Base-by-base conservation (phyloP, 257 asterid species). In the Petunia axillaris region DNA sequence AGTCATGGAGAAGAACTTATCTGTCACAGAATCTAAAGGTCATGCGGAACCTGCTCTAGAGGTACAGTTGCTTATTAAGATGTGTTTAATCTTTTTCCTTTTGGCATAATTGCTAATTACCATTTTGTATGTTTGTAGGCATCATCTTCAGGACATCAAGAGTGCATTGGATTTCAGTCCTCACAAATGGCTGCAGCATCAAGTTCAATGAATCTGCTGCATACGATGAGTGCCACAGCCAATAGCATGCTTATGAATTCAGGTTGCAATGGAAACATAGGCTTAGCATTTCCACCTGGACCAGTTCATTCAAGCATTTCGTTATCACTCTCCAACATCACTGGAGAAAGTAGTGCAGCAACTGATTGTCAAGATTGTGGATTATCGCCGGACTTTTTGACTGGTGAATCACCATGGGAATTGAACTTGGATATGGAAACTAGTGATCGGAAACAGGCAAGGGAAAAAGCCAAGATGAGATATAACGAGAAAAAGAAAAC, bases 401-500 rank as follows among this genome's bases (percentile, higher is more conserved):
- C 87, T 0, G 81, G 88, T 6, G 93, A 93, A 81, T 90, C 88
- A 6, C 89, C 88, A 3, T 91, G 97, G 95, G 93, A 93, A 14
- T 82, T 91, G 1, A 86, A 81, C 68, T 83, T 87, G 16, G 91
- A 93, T 66, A 44, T 87, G 39, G 91, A 93, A 71, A 57, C 82
- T 35, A 83, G 87, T 65, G 76, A 86, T 67, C 93, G 14, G 11
- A 8, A 90, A 50, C 89, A 78, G 66, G 92, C 94, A 4, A 87
- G 97, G 81, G 91, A 85, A 52, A 89, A 90, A 66, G 95, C 97
- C 41, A 91, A 86, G 91, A 92, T 90, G 90, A 90, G 97, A 83
- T 93, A 91, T 87, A 83, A 87, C 8, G 98, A 90, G 64, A 93
- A 94, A 84, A 93, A 90, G 92, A 89, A 91, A 84, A 91, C 86